Base-by-base conservation (phyloP, 148 eudicot genomes). In the Camellia sinensis region DNA sequence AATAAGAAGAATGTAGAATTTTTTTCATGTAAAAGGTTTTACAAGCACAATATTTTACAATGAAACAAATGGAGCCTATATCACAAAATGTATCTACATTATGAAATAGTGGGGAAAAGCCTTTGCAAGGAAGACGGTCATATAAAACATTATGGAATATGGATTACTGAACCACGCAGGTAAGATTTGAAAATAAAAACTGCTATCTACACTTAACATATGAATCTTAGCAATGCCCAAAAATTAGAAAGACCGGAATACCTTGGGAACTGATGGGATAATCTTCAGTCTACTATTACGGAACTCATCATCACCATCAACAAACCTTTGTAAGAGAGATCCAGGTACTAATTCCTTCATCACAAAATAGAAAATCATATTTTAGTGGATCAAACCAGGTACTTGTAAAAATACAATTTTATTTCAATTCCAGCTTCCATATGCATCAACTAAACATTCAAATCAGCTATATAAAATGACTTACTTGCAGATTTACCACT, bases 271-370 rank as follows among this genome's bases (percentile, higher is more conserved):
- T 73, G 95, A 92, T 59, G 99, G 99, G 64, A 96, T 96, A 68
- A 96, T 94, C 90, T 96, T 96, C 73, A 96, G 83, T 79, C 99
- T 89, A 83, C 93, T 92, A 78, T 91, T 96, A 70, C 99, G 95
- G 82, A 96, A 96, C 89, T 96, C 99, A 80, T 96, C 99, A 85
- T 96, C 99, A 73, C 99, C 98, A 84, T 96, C 97, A 72, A 96
- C 99, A 88, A 96, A 96, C 71, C 97, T 90, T 89, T 96, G 95
- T 86, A 93, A 74, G 67, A 96, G 97, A 75, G 99, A 93, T 75
- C 99, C 98, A 40, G 95, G 89, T 63, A 70, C 82, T 80, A 96
- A 66, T 80, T 90, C 83, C 82, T 93, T 88, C 3, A 89, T 84
- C 77, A 96, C 98, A 56, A 93, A 91, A 82, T 96, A 96, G 81